Base-by-base conservation (phyloP, 2,329 filamentous ascomycete species). In the Colletotrichum sp. region DNA sequence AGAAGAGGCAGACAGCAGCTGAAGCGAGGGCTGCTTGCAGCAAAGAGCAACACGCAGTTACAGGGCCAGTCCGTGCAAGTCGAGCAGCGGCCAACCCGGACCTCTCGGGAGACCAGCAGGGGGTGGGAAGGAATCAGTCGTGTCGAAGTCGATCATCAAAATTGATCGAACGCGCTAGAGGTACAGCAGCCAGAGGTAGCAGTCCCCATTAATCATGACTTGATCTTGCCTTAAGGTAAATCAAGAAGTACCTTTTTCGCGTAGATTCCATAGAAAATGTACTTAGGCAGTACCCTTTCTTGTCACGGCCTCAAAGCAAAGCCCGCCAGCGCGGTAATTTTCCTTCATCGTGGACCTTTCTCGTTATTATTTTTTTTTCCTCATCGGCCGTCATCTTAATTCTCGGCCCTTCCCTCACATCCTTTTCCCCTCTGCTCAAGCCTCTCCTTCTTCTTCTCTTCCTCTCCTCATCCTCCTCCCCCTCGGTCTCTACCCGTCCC, bases 321-420 rank as follows among this genome's bases (percentile, higher is more conserved):
- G 43, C 67, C 72, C 32, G 59, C 63, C 68, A 48, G 30, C 68
- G 61, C 68, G 68, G 69, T 65, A 65, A 73, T 73, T 48, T 73
- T 75, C 63, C 73, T 65, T 28, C 63, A 24, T 71, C 73, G 67
- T 78, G 72, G 70, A 76, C 76, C 70, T 64, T 48, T 65, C 16
- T 74, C 32, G 28, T 43, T 21, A 34, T 16, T 74, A 30, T 43
- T 71, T 68, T 70, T 76, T 59, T 64, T 9, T 36, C 13, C 73
- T 76, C 72, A 34, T 73, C 61, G 43, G 13, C 34, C 52, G n/a
- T 61, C 61, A 43, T 68, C 57, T 69, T 69, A 65, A 43, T 69
- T 74, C 71, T 28, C 68, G 24, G 28, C 43, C 68, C 36, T 60
- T 63, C 43, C 68, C 70, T 65, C 34, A 18, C 36, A 64, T 63